Evolutionary conservation across 768 basidiomycete species (phyloP), one percentile per base, ranked within the genome.

Genomic region (Pholiota conissans): DNA sequence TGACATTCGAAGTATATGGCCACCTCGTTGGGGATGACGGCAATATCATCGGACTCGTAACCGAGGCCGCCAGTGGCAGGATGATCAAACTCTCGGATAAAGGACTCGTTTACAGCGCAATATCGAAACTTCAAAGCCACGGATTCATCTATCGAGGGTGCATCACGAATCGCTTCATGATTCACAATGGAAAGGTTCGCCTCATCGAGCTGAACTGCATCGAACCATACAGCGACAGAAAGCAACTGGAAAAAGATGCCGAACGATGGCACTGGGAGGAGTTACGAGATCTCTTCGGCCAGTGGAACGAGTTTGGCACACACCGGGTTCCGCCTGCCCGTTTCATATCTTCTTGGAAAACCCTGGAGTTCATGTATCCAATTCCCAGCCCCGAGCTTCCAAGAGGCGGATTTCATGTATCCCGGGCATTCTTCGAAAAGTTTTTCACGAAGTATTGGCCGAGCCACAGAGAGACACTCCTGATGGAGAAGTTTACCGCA

Each of bases 1-100:
- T 79, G 9, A 74, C 71, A 0, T 76, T 68, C 45, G 69, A 73
- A 30, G 67, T 74, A 32, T 65, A 71, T 47, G 76, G 72, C 1
- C 73, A 75, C 52, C 57, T 74, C 5, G 58, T 75, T 7, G 64
- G 67, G n/a, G 56, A 61, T 37, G 66, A 74, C 22, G 72, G 69
- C 1, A 52, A 66, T 3, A 52, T 76, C n/a, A 63, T 73, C 18
- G 76, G 75, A 8, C 52, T 76, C 10, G 69, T 76, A 1, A 66
- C 64, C n/a, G 75, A 78, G 51, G 69, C 75, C n/a, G 68, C 74
- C 18, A 55, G 61, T 42, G 74, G 74, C 49, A 63, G 75, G 48
- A 52, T 69, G 30, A 60, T 73, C 10, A 57, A 67, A 35, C 59
- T 56, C 30, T 55, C 65, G 18, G 76, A 78, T 56, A 61, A 67